Conservation (phyloP, 2,329 filamentous ascomycete species). For the Alternaria brassicicola region DNA sequence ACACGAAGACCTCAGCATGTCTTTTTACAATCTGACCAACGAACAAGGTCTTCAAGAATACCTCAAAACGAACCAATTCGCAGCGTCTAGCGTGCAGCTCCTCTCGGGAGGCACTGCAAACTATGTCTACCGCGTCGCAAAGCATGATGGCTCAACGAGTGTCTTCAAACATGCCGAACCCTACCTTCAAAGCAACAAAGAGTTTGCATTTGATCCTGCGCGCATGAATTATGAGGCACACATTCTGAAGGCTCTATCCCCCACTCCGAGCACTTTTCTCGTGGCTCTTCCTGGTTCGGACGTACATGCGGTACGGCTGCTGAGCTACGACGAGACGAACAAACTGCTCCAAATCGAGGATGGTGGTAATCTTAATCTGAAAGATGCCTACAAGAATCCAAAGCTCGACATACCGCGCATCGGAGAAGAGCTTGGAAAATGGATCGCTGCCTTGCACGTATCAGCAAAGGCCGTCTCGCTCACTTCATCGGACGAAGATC, state of each 20-base stretch:
- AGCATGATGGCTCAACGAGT: slow-evolving; percentile 14
- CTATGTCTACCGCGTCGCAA: slow-evolving; percentile 42
- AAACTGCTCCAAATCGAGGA: slow-evolving; percentile 43
- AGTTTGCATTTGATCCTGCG: slow-evolving; percentile 32
- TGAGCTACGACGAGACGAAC: slow-evolving; percentile 31
- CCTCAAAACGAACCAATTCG: slow-evolving; percentile 14
- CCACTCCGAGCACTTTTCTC: slow-evolving; percentile 3
- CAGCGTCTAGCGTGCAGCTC: slow-evolving; percentile 13
- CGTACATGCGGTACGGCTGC: slow-evolving; percentile 28
- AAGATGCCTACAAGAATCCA: slow-evolving; percentile 37
- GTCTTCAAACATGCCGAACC: slow-evolving; percentile 48
- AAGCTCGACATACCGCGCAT: slow-evolving; percentile 26
- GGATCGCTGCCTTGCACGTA: slow-evolving; percentile 43
- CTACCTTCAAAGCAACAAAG: slow-evolving; percentile 31
- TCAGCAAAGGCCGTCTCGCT: slow-evolving; percentile 18
- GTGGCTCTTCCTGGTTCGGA: slow-evolving; percentile 1
- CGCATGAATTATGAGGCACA: slow-evolving; percentile 47
- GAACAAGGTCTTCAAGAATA: slow-evolving; percentile 29
- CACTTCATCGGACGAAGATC: not conserved
- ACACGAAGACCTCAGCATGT: too few relatives aligned
- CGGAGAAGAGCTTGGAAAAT: slow-evolving; percentile 36
- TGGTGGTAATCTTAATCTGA: slow-evolving; percentile 39
- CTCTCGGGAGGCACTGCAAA: slow-evolving; percentile 47
- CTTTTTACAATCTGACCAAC: slow-evolving; percentile 23
- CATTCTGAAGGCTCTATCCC: slow-evolving; percentile 27